Evolutionary conservation across 176 grass and related monocot species (phyloP), one percentile per base, ranked within the genome.

Genomic region (Zoysia pacifica): DNA sequence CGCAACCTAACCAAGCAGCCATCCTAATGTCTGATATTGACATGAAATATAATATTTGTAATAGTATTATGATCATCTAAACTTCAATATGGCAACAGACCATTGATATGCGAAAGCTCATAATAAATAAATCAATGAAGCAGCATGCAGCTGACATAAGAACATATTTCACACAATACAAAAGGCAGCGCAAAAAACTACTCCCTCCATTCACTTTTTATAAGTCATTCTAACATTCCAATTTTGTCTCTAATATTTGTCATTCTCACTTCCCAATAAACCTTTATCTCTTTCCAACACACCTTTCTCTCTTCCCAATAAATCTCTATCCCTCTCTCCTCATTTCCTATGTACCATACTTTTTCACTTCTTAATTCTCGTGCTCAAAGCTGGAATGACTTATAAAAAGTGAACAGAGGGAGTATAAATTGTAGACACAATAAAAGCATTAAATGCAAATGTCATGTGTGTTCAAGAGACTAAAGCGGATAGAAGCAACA

Each of bases 111-210:
- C 44, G 42, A 39, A 67, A 7, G 36, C 62, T 51, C 67, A 58
- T 8, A 20, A 79, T 37, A 28, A 69, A 51, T 28, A 78, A 78
- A 5, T 66, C 48, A 76, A 70, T 62, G 37, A 61, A 72, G 41
- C 14, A 63, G 65, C 56, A 76, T 20, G 51, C 37, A 61, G 55
- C 52, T 69, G 7, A 48, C 39, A 62, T 13, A 8, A 56, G 2
- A 1, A 74, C 28, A 80, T 62, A 65, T 54, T 46, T n/a, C 9
- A 11, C 6, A 15, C 50, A 42, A 62, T 18, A 37, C 38, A 48
- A 64, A 72, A 12, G 50, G 61, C 20, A 84, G 35, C 46, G 45
- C 5, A 20, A 19, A 65, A 83, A 28, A 28, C 28, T 28, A 28
- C 28, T 28, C 28, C 28, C 28, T 28, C 28, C 28, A 28, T 28